Evolutionary conservation across 164 flowering plant genomes (phyloP), one percentile per base, ranked within the genome.

Genomic region (Piper longum): DNA sequence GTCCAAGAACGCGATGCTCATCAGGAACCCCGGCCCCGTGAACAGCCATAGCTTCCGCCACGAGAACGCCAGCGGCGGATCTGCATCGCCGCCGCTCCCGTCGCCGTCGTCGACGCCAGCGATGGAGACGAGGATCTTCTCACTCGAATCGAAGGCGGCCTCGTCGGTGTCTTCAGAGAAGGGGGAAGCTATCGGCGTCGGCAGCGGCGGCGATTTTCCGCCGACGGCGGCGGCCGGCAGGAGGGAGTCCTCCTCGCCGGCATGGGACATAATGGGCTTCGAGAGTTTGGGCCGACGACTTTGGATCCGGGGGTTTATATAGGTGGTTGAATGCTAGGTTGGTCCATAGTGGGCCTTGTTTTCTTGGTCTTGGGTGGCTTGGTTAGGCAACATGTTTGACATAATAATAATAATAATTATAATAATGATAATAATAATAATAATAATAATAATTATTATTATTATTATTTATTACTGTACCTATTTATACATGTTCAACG

Each of bases 1-100:
- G 67, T 83, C 87, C 40, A 83, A 73, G 62, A 83, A 83, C 12
- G 82, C 87, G 4, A 81, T 74, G 74, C 85, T 81, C 87, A 83
- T 83, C 51, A 83, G 61, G 62, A 83, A 78, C 3, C 87, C 87
- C 0, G 87, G 87, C 14, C 87, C 87, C 9, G 82, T 83, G 61
- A 79, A 83, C 36, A 75, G 63, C 85, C 83, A 80, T 0, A 83
- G 73, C 67, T 83, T 83, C 70, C 64, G 69, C 82, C 82, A 83
- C 13, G 87, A 83, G 44, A 83, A 83, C 0, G 82, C 79, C 4
- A 81, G 78, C 12, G 67, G 52, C 4, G 54, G 57, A 5, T 9
- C 52, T 3, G 12, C 52, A 1, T 48, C 52, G 52, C 7, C 52
- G 11, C 14, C 52, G 52, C 36, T 2, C 2, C 14, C 52, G 52